Evolutionary conservation across 352 stramenopile species (phyloP), one percentile per base, ranked within the genome.

Genomic region (Lagenidium giganteum): DNA sequence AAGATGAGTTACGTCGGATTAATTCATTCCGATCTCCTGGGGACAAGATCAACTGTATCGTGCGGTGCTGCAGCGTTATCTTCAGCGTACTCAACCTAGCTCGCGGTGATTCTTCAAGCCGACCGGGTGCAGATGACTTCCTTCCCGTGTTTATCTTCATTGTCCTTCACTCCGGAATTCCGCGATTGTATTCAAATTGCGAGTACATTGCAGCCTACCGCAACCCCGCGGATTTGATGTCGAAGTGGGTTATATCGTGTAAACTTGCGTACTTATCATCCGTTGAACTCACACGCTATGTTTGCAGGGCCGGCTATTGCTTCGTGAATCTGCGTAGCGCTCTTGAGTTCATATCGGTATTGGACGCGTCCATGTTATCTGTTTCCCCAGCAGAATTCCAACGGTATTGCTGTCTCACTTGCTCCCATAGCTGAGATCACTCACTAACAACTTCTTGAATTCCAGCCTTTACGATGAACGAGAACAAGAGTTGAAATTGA

Each of bases 141-240:
- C 61, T 97, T 12, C 88, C 88, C 13, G 73, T 96, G 22, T 95
- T 97, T 53, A 96, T 97, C 49, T 96, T 94, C 65, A 88, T 96
- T 28, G 85, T 96, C 17, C 60, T 97, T 14, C 82, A 93, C 45
- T 90, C 87, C 22, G 73, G 89, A 42, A 91, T 96, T 44, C 80
- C 85, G n/a, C 63, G 72, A 8, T 64, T 96, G 11, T 54, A 83
- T 31, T 95, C 84, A 11, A 97, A 95, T 49, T 93, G 84, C 51
- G 86, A 96, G 59, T 97, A 95, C 57, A 95, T 97, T 54, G 64
- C 87, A 22, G 66, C 71, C 9, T 97, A 91, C 55, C 72, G 82
- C 17, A 95, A 96, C 52, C 73, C 84, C 16, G 75, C 74, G 21
- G 78, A 93, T 54, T 60, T 97, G 36, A 94, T 96, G 83, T 93